Conservation (phyloP, 2,329 filamentous ascomycete genomes). For the Cladophialophora yegresii region DNA sequence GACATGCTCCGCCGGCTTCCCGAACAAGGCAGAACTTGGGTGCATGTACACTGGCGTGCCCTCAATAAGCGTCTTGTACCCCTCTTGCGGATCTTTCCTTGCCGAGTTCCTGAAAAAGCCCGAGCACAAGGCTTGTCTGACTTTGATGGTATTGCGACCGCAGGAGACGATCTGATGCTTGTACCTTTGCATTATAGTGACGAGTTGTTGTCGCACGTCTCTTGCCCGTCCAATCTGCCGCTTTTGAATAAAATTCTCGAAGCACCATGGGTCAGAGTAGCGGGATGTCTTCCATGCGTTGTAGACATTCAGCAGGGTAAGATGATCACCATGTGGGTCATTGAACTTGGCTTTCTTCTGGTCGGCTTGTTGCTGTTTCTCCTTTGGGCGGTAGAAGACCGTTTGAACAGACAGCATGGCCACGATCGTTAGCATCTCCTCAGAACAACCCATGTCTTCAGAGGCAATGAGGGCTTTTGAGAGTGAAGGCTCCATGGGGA, state of each 20-base stretch:
- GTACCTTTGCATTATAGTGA: slow-evolving; percentile 92
- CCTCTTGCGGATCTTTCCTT: slow-evolving; percentile 92
- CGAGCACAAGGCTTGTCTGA: slow-evolving; percentile 83
- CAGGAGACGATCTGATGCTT: slow-evolving; percentile 80
- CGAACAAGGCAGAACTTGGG: slow-evolving; percentile 86
- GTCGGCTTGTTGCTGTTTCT: slow-evolving; percentile 94
- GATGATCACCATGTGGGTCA: slow-evolving; percentile 88
- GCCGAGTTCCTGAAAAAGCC: slow-evolving; percentile 96
- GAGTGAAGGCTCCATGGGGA: slow-evolving; percentile 92
- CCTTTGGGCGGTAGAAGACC: slow-evolving; percentile 93
- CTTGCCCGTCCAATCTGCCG: slow-evolving; percentile 84
- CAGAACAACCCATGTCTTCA: slow-evolving; percentile 83
- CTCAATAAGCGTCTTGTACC: slow-evolving; percentile 96
- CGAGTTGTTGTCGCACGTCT: slow-evolving; percentile 87
- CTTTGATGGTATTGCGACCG: slow-evolving; percentile 80
- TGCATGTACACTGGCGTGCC: slow-evolving; percentile 94
- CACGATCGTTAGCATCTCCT: slow-evolving; percentile 92
- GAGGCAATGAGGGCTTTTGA: slow-evolving; percentile 88
- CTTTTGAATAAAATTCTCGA: slow-evolving; percentile 96
- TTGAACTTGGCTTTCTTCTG: slow-evolving; percentile 98
- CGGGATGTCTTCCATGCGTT: slow-evolving; percentile 90
- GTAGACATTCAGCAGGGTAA: slow-evolving; percentile 94
- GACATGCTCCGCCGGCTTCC: slow-evolving; percentile 94
- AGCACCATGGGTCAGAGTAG: slow-evolving; percentile 87
- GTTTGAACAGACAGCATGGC: slow-evolving; percentile 86